Percentiles rank a stretch among this genome's conserved stretches.
Evolutionary conservation across 164 flowering plant genomes (phyloP).

Genomic region (Kalanchoe fedtschenkoi): DNA sequence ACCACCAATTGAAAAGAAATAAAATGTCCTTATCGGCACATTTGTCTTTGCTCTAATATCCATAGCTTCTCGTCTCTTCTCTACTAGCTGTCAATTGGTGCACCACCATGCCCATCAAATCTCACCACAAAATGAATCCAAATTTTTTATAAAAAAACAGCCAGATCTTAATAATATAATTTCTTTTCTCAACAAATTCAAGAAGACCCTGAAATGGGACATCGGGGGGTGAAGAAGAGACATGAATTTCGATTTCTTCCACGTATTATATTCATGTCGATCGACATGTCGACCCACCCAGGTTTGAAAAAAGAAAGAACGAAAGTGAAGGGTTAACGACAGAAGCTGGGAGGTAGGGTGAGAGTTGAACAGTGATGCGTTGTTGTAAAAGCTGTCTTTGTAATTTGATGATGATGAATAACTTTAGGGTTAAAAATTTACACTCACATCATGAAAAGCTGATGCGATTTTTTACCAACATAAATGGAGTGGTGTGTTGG

Average conservation of each 20-base stretch:
- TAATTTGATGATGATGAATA: background rate
- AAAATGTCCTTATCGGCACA: too few species aligned
- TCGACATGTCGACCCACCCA: background rate
- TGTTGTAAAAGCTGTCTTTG: background rate
- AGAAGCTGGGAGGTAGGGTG: background rate
- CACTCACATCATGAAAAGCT: background rate
- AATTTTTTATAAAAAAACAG: background rate
- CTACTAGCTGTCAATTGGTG: too few species aligned
- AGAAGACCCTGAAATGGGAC: background rate
- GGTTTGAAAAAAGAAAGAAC: background rate
- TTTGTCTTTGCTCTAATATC: too few species aligned
- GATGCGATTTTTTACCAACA: background rate
- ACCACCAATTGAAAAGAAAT: too few species aligned
- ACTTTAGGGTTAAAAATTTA: background rate
- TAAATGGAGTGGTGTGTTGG: background rate
- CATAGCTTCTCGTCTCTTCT: too few species aligned
- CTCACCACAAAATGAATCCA: slow-evolving; percentile 1
- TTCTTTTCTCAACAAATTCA: background rate
- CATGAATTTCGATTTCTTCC: background rate
- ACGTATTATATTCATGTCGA: background rate
- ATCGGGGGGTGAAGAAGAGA: background rate
- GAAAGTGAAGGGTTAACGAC: background rate
- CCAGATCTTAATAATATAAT: background rate
- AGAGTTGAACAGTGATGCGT: background rate
- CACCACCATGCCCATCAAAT: background rate